Evolutionary conservation across 805 yeast genomes (phyloP), one percentile per base, ranked within the genome.

Genomic region (Saturnispora galanensis): DNA sequence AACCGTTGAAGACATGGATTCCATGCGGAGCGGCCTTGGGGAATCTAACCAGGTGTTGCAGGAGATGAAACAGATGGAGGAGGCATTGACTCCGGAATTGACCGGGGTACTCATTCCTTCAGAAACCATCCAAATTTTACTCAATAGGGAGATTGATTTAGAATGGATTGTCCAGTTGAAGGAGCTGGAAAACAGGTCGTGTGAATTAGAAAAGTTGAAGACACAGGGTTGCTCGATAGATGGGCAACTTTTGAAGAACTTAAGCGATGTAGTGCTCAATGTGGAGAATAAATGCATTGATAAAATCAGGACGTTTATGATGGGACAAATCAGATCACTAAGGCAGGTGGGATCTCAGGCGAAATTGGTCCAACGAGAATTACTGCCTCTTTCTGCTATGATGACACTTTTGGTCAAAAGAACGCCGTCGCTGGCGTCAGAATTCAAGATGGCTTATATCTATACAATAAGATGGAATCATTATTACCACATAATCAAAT

Each of bases 391-490:
- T n/a, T 75, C 73, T 48, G 85, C 81, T 41, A 69, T 77, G 1
- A 84, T 65, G 52, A 64, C 64, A 3, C 87, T 84, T 48, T 59
- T 90, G 33, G 59, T 67, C 4, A 55, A 63, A 4, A 74, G 77
- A 41, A 75, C 83, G 46, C 69, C 73, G 8, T 70, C 77, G 6
- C 64, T 93, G 44, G 90, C 95, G 0, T 58, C 66, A 12, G 93
- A 86, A 56, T 69, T 93, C 34, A 72, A 79, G 44, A 74, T 74
- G 54, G 97, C 97, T 0, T 93, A 93, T 59, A 66, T 80, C 15
- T 79, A 79, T 55, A 90, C 97, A 2, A 89, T 93, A 85, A 70
- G 76, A 55, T 93, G 98, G 98, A 93, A 90, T 65, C 93, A 93
- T 60, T 70, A 73, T 47, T 74, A 82, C 46, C 76, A 84, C 52